Evolutionary conservation across 2,329 filamentous ascomycete species (phyloP).

Genomic region (Colletotrichum lentis): DNA sequence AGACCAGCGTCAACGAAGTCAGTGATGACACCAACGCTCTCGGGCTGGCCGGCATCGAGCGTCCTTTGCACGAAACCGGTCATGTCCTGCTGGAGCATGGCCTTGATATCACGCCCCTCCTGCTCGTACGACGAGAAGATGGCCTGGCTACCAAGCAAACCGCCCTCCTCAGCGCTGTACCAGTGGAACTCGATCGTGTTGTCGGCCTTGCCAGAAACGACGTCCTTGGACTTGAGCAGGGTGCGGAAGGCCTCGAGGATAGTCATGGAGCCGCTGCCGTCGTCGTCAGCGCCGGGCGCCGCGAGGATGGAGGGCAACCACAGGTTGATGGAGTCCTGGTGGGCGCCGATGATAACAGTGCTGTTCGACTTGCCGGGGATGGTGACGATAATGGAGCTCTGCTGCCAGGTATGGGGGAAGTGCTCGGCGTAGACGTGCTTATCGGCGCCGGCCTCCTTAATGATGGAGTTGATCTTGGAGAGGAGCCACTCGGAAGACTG

Average conservation of each 20-base stretch:
- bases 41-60: conserved; percentile 79
- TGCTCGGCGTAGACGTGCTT: conserved; percentile 72
- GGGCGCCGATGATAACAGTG: conserved; percentile 88
- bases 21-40: conserved; percentile 90
- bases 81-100: conserved; percentile 99
- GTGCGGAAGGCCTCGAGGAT: conserved; percentile 91
- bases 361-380: conserved; percentile 86
- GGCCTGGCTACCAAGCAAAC: conserved; percentile 85
- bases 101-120: conserved; percentile 78
- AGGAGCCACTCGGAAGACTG: conserved; percentile 91
- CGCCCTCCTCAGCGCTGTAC: conserved; percentile 92
- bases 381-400: conserved; percentile 89
- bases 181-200: conserved; percentile 98
- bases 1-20: conserved; percentile 86
- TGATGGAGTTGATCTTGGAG: conserved; percentile 74
- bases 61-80: conserved; percentile 88
- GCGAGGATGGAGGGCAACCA: conserved; percentile 84
- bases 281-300: conserved; percentile 94
- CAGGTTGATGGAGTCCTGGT: conserved; percentile 95
- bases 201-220: conserved; percentile 73
- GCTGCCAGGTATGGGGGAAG: conserved; percentile 86
- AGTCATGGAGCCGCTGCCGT: conserved; percentile 91
- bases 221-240: conserved; percentile 75
- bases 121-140: conserved; percentile 86
- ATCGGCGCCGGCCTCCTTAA: conserved; percentile 75